Conservation (phyloP, 352 stramenopile genomes). For the Pythium rhizo-oryzae region DNA sequence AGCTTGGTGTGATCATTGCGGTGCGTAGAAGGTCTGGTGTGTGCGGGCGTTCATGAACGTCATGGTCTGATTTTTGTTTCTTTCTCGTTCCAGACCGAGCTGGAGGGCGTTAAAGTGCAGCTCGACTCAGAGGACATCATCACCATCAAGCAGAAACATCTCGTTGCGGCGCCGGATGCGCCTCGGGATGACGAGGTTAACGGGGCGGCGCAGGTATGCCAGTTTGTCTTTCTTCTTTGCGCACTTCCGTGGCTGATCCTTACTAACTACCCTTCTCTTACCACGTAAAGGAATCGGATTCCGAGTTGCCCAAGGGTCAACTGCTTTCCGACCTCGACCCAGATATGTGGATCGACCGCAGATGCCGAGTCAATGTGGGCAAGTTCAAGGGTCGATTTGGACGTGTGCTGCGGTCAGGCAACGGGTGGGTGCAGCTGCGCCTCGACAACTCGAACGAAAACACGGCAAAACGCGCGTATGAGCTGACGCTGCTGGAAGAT, state of each 20-base stretch:
- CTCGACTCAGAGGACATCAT: slow-evolving; percentile 60
- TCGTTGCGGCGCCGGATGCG: slow-evolving; percentile 40
- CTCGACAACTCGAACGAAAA: slow-evolving; percentile 86
- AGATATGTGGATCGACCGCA: slow-evolving; percentile 89
- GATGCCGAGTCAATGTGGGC: slow-evolving; percentile 86
- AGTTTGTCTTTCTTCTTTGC: slow-evolving; percentile 2
- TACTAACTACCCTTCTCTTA: background rate
- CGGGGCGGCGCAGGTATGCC: slow-evolving; percentile 26
- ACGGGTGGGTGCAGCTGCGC: slow-evolving; percentile 87
- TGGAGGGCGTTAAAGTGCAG: slow-evolving; percentile 50
- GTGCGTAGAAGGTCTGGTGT: slow-evolving; percentile 24
- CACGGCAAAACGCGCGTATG: slow-evolving; percentile 87
- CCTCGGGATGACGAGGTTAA: slow-evolving; percentile 38
- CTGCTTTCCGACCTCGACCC: slow-evolving; percentile 80
- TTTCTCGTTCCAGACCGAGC: slow-evolving; percentile 19
- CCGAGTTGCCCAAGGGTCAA: slow-evolving; percentile 48
- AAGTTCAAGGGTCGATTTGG: slow-evolving; percentile 85
- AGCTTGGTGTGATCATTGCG: slow-evolving; percentile 64
- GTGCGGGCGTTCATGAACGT: too few relatives aligned
- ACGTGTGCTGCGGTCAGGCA: slow-evolving; percentile 80
- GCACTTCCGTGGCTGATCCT: background rate
- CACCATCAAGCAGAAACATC: slow-evolving; percentile 57
- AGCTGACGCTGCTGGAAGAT: slow-evolving; percentile 83
- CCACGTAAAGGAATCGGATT: slow-evolving; percentile 21
- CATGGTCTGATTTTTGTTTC: background rate